These are phyloP conservation scores for Trichomonas tenax DNA, from an alignment of 208 protist species.

Conservation along the genomic window DNA sequence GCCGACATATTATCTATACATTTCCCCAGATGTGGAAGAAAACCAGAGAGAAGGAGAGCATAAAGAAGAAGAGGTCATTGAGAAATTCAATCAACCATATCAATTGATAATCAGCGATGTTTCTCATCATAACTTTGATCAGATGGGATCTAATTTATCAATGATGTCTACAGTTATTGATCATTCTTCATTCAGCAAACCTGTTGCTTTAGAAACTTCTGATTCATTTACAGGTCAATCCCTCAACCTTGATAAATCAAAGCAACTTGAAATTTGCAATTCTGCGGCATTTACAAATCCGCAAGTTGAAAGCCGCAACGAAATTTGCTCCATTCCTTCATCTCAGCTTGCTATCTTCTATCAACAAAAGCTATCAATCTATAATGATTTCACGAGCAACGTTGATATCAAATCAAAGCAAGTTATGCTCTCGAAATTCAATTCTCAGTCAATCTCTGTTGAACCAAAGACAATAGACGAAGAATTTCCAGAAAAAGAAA, in stretches of 20 bases:
- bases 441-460: too few species aligned
- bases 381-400: neutral
- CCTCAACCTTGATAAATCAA: neutral
- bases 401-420: neutral
- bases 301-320: too few species aligned
- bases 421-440: too few species aligned
- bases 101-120: too few species aligned
- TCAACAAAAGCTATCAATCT: neutral
- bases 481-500: too few species aligned
- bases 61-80: too few species aligned
- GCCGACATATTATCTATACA: neutral
- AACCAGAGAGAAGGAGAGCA: too few species aligned
- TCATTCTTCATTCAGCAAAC: neutral
- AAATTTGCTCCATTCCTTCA: too few species aligned
- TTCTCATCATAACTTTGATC: too few species aligned
- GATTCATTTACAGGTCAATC: neutral
- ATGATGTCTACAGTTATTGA: neutral
- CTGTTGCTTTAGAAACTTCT: neutral
- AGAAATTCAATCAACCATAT: too few species aligned
- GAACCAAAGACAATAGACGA: too few species aligned
- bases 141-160: neutral
- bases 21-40: neutral
- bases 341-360: neutral
- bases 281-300: too few species aligned
- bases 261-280: neutral